Base-by-base conservation (phyloP, 805 yeast species). In the Scheffersomyces stipitis region DNA sequence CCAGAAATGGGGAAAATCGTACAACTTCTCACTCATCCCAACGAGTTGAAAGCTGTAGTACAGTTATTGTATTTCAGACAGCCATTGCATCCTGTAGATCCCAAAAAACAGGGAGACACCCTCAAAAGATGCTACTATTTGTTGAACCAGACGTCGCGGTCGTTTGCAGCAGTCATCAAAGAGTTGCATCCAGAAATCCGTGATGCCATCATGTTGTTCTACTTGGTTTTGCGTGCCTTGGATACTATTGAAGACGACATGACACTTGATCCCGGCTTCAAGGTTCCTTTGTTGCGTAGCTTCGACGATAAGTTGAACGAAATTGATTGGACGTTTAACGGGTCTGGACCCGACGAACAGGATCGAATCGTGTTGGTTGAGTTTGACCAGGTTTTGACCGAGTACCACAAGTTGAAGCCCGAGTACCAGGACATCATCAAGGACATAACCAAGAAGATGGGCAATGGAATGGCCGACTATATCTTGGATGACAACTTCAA, bases 221-320 rank as follows among this genome's bases (percentile, higher is more conserved):
- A 93, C 62, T 63, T 93, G 38, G 74, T 89, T 15, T 67, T 93
- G 46, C 76, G 99, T 42, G 99, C 96, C 2, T 75, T 93, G 51
- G 99, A 93, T 57, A 93, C 99, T 1, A 75, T 93, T 38, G 99
- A 93, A 61, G 99, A 93, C 61, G 98, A 93, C 60, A 89, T 89
- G 95, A 76, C 93, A 6, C 66, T 93, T 40, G 83, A 78, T 43
- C 81, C 85, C 4, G 69, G 72, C 15, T 50, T 79, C 41, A 93
- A 93, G 64, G 66, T 89, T 17, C 89, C 93, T 2, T 58, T 89
- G 33, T 72, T 93, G 48, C 73, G 91, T 41, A 47, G 58, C 3
- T 93, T 93, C 62, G 71, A 80, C 56, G 62, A 74, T 18, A 81
- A 84, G 42, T 71, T 93, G 47, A 65, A 69, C 31, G 58, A 76